These are phyloP conservation scores for Ascosphaera acerosa DNA, from an alignment of 2,329 filamentous ascomycete genomes.

Conservation along the genomic window DNA sequence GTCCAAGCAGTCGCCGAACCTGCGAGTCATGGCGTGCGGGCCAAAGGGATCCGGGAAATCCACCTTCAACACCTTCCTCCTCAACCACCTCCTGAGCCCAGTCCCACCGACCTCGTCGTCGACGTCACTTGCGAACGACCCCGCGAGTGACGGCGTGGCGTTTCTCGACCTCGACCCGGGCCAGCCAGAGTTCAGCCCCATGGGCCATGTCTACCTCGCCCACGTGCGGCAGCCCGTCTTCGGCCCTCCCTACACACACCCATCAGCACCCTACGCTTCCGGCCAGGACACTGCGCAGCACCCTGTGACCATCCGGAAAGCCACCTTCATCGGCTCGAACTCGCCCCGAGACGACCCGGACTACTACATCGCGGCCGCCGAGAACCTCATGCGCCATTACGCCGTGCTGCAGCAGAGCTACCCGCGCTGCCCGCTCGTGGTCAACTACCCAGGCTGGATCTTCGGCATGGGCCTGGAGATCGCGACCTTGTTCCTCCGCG, in stretches of 20 bases:
- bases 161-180: conserved; percentile 34
- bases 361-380: conserved; percentile 27
- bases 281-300: too few species aligned
- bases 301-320: conserved; percentile 18
- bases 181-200: conserved; percentile 32
- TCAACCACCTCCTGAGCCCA: conserved; percentile 27
- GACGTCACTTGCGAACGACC: conserved; percentile 10
- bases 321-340: conserved; percentile 28
- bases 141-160: conserved; percentile 19
- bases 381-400: conserved; percentile 27
- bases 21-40: conserved; percentile 26
- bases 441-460: conserved; percentile 33
- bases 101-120: conserved; percentile 7
- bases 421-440: conserved; percentile 24
- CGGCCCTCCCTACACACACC: conserved; percentile 31
- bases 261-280: conserved; percentile 10
- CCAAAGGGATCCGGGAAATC: conserved; percentile 33
- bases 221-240: conserved; percentile 26
- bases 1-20: conserved; percentile 16
- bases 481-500: conserved; percentile 21
- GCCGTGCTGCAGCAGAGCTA: conserved; percentile 16
- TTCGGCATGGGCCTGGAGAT: conserved; percentile 26
- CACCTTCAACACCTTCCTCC: conserved; percentile 29
- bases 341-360: conserved; percentile 31
- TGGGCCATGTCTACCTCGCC: conserved; percentile 32